These are phyloP conservation scores for Rhizophora apiculata DNA, from an alignment of 345 rosid species.

Conservation along the genomic window DNA sequence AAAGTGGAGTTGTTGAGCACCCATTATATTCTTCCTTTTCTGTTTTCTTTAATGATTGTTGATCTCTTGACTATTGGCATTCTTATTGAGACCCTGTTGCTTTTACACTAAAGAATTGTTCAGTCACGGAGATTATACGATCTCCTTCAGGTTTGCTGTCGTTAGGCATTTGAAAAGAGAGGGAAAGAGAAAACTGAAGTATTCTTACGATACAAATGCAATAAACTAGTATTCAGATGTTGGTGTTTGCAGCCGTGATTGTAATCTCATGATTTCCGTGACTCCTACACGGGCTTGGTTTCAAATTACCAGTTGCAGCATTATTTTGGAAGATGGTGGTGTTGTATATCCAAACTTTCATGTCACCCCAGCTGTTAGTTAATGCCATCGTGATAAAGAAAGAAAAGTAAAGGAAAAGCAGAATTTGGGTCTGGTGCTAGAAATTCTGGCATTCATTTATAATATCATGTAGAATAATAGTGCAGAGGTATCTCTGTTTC, in stretches of 20 bases:
- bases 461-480: neutral
- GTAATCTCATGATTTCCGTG: slow-evolving; percentile 51
- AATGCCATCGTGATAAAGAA: slow-evolving; percentile 18
- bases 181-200: too few relatives aligned
- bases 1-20: too few relatives aligned
- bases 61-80: too few relatives aligned
- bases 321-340: slow-evolving; percentile 32
- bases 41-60: neutral
- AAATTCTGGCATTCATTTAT: slow-evolving; percentile 1
- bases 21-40: neutral
- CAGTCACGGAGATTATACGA: slow-evolving; percentile 1
- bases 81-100: too few relatives aligned
- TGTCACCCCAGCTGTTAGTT: slow-evolving; percentile 50
- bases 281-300: slow-evolving; percentile 46
- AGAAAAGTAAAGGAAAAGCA: neutral
- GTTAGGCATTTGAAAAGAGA: neutral
- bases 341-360: slow-evolving; percentile 44
- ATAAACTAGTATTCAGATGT: slow-evolving; percentile 12
- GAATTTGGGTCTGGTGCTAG: slow-evolving; percentile 7
- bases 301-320: slow-evolving; percentile 36
- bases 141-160: neutral
- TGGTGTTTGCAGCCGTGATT: slow-evolving; percentile 28
- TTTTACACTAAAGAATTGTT: neutral
- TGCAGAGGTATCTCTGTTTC: neutral
- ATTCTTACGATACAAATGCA: neutral